Evolutionary conservation across 768 basidiomycete genomes (phyloP).

Genomic region (Hypholoma fasciculare): DNA sequence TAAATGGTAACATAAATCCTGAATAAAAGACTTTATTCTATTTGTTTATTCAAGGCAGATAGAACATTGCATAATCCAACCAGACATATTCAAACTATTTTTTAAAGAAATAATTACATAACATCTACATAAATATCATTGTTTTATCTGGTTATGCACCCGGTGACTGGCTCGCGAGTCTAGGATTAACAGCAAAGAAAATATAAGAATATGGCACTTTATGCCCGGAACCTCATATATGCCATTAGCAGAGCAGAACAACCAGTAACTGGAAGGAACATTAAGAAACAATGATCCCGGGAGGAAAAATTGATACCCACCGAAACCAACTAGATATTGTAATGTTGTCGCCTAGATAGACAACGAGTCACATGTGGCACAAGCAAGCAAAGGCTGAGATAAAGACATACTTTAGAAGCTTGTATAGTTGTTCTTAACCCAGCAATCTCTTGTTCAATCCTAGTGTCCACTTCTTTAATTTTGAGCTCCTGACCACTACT

Average conservation of each 20-base stretch:
- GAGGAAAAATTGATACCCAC: conserved; percentile 37
- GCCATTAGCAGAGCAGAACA: conserved; percentile 87
- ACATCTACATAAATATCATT: too few relatives aligned
- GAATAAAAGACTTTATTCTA: too few relatives aligned
- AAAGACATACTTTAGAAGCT: conserved; percentile 66
- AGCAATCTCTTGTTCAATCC: conserved; percentile 96
- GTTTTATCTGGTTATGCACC: too few relatives aligned
- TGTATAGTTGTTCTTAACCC: conserved; percentile 81
- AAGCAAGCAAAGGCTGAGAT: background rate
- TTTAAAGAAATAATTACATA: too few relatives aligned
- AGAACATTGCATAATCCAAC: too few relatives aligned
- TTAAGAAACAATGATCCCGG: conserved; percentile 4
- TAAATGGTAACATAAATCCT: too few relatives aligned
- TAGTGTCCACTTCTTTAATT: conserved; percentile 96
- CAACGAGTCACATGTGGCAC: background rate
- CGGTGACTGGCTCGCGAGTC: too few relatives aligned
- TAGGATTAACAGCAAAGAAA: background rate
- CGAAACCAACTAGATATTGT: conserved; percentile 86
- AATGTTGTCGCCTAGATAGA: conserved; percentile 70
- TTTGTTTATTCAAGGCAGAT: too few relatives aligned
- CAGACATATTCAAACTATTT: too few relatives aligned
- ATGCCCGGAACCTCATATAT: conserved; percentile 72
- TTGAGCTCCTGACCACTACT: conserved; percentile 89
- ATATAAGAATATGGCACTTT: conserved; percentile 12
- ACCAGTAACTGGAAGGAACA: conserved; percentile 64